Conservation (phyloP, 305 asterid genomes). For the Caryopteris hybrid region DNA sequence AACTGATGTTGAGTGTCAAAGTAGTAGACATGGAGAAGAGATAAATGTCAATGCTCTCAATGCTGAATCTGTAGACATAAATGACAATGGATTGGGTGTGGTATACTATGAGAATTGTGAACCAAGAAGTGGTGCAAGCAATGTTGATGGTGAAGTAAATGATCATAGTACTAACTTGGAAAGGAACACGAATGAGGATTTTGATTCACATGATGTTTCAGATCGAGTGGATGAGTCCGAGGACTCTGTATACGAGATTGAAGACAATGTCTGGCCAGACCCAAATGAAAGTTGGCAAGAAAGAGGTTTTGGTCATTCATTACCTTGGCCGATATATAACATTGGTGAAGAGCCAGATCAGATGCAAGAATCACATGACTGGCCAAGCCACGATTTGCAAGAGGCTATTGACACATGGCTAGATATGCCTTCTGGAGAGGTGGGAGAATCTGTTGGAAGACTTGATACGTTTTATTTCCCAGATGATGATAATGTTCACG, state of each 20-base stretch:
- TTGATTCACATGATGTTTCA: constrained; percentile 37
- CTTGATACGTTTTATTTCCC: constrained; percentile 36
- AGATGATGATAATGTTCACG: constrained; percentile 59
- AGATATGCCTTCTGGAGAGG: constrained; percentile 53
- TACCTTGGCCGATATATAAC: constrained; percentile 32
- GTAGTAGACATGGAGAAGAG: constrained; percentile 12
- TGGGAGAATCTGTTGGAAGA: constrained; percentile 36
- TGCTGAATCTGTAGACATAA: constrained; percentile 23
- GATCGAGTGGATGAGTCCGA: constrained; percentile 37
- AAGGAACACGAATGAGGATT: constrained; percentile 28
- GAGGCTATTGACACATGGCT: constrained; percentile 72
- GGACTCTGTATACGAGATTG: constrained; percentile 33
- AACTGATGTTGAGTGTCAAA: constrained; percentile 1
- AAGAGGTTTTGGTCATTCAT: constrained; percentile 28
- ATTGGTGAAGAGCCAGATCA: constrained; percentile 38
- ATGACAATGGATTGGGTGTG: constrained; percentile 21
- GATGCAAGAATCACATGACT: constrained; percentile 49
- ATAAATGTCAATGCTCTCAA: neutral
- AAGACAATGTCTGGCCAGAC: constrained; percentile 27
- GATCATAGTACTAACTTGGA: constrained; percentile 23
- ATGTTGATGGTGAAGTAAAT: constrained; percentile 20
- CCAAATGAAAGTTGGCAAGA: constrained; percentile 27
- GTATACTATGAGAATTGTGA: constrained; percentile 25
- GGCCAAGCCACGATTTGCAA: constrained; percentile 55
- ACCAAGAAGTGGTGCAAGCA: constrained; percentile 22